phyloP scores from a whole-genome alignment of 139 green algal genomes.

The Coccomyxa sp. region DNA sequence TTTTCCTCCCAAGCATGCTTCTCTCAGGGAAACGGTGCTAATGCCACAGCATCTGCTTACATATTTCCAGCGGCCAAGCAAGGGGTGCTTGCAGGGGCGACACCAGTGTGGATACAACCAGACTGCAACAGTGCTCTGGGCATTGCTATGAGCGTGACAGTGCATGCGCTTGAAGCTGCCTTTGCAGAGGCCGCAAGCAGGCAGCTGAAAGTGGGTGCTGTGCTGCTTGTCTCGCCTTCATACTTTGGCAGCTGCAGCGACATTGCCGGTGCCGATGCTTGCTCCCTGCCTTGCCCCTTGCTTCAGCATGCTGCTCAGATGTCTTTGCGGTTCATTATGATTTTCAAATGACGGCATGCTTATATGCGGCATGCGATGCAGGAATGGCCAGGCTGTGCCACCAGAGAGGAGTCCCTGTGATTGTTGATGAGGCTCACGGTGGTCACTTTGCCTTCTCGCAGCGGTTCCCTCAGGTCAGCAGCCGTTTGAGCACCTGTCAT shows the following conservation, averaged over 20 bases:
- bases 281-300: background rate
- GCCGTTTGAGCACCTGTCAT: too few species aligned
- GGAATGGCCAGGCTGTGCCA: constrained; percentile 59
- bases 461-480: background rate
- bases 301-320: background rate
- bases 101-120: too few species aligned
- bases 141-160: constrained; percentile 55
- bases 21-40: too few species aligned
- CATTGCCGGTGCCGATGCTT: constrained; percentile 35
- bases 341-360: background rate
- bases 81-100: too few species aligned
- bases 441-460: constrained; percentile 65
- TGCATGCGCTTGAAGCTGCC: constrained; percentile 32
- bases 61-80: too few species aligned
- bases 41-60: too few species aligned
- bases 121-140: too few species aligned
- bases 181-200: constrained; percentile 19
- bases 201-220: constrained; percentile 27
- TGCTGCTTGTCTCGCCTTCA: constrained; percentile 77
- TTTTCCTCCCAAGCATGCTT: too few species aligned
- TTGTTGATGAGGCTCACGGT: constrained; percentile 94
- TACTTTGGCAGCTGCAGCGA: constrained; percentile 76
- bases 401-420: constrained; percentile 46
- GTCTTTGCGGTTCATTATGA: background rate
- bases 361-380: background rate